Conservation (phyloP, 2,329 filamentous ascomycete genomes). For the Tolypocladium guangdongense region DNA sequence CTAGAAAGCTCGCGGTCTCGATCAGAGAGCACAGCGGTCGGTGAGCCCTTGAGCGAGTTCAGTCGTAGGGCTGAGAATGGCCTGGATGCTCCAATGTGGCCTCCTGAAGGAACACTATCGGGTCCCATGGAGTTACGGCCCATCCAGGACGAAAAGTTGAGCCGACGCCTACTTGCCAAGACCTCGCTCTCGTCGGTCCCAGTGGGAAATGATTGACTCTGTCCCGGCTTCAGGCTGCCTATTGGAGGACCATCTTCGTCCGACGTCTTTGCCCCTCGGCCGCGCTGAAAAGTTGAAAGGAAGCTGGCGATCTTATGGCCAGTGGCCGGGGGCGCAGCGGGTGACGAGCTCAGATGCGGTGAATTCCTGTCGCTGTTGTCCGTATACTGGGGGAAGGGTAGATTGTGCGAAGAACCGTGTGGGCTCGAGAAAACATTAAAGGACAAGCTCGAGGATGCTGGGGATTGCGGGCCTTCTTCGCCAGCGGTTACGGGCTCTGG, state of each 20-base stretch:
- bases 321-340: constrained; percentile 20
- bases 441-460: constrained; percentile 46
- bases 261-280: constrained; percentile 48
- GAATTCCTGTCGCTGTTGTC: constrained; percentile 36
- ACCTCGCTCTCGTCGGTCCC: constrained; percentile 45
- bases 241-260: constrained; percentile 44
- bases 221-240: constrained; percentile 57
- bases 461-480: constrained; percentile 45
- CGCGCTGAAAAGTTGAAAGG: constrained; percentile 51
- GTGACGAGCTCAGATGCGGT: constrained; percentile 27
- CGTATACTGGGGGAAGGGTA: constrained; percentile 40
- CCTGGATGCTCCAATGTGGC: constrained; percentile 19
- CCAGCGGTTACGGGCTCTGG: constrained; percentile 17
- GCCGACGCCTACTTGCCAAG: constrained; percentile 41
- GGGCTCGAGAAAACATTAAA: constrained; percentile 50
- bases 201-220: constrained; percentile 69
- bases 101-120: constrained; percentile 20
- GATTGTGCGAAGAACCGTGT: constrained; percentile 46
- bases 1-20: constrained; percentile 49
- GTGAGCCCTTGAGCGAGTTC: constrained; percentile 40
- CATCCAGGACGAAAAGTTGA: constrained; percentile 50
- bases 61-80: constrained; percentile 30
- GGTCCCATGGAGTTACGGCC: constrained; percentile 39
- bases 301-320: constrained; percentile 34
- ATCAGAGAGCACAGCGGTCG: constrained; percentile 37